These are phyloP conservation scores for Schwanniomyces vanrijiae DNA, from an alignment of 805 yeast genomes.

Conservation along the genomic window DNA sequence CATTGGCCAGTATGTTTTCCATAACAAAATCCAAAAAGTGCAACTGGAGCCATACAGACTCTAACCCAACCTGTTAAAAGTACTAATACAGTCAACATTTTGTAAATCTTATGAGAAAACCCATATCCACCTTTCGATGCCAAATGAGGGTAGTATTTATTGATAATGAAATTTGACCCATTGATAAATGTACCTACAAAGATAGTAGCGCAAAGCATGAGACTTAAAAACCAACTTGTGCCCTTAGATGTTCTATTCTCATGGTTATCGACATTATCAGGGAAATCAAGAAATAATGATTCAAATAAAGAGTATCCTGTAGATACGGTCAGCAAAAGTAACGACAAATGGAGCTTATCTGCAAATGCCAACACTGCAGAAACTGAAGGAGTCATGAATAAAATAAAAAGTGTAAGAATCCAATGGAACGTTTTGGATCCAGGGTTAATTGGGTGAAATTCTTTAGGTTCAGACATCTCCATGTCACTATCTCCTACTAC, in stretches of 20 bases:
- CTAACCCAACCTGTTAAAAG: conserved; percentile 75
- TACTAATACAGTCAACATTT: conserved; percentile 44
- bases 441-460: conserved; percentile 47
- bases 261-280: conserved; percentile 58
- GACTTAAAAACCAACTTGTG: conserved; percentile 61
- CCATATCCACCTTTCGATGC: conserved; percentile 37
- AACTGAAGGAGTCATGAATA: conserved; percentile 57
- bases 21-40: conserved; percentile 85
- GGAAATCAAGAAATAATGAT: conserved; percentile 56
- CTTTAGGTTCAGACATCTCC: conserved; percentile 22
- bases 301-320: conserved; percentile 57
- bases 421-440: conserved; percentile 64
- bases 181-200: conserved; percentile 56
- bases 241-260: conserved; percentile 70
- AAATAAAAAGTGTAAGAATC: conserved; percentile 48
- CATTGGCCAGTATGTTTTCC: conserved; percentile 88
- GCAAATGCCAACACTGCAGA: conserved; percentile 58
- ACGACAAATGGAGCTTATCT: conserved; percentile 43
- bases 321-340: conserved; percentile 46
- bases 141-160: conserved; percentile 34
- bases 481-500: conserved; percentile 7
- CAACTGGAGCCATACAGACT: conserved; percentile 76
- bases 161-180: conserved; percentile 48
- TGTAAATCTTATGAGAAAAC: conserved; percentile 32
- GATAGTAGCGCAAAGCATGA: conserved; percentile 46